Base-by-base conservation (phyloP, 2,329 filamentous ascomycete genomes). In the Aspergillus phoenicis region DNA sequence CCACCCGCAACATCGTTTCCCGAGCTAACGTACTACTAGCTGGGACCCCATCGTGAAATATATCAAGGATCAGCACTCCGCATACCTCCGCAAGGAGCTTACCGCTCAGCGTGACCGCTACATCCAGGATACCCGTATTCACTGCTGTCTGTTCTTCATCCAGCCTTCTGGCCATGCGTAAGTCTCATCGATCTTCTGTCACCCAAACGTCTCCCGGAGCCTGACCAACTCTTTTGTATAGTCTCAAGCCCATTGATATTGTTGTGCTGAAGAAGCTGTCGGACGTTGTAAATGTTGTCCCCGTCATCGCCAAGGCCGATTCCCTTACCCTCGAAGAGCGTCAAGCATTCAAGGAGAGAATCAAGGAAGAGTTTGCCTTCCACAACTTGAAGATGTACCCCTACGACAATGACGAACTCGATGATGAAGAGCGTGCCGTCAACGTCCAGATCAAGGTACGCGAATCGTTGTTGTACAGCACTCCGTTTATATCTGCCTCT, bases 21-120 rank as follows among this genome's bases (percentile, higher is more conserved):
- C 45, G 47, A 41, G 62, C 66, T 72, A 65, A 73, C 69, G 55
- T 62, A 52, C 58, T 39, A 52, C 17, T 66, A 84, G 82, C 89
- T 99, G 95, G 95, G 95, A 99, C 77, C 95, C 95, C 66, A 99
- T 99, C 78, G 94, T 99, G 85, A 99, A 99, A 85, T 99, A 99
- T 83, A 99, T 99, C 87, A 99, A 99, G 87, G 95, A 99, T 82
- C 95, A 99, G 85, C 95, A 99, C 85, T 97, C 93, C 57, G 94
- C 95, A 73, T 99, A 98, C 84, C 88, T 99, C 71, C 91, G 95
- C 81, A 99, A 99, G 87, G 95, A 99, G 82, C 92, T 99, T 75
- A 98, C 95, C 59, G 95, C 95, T 70, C 95, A 99, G 85, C 91
- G 95, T 82, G 95, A 99, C 83, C 90, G 95, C 74, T 99, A 99